Conservation (phyloP, 2,329 filamentous ascomycete species). For the Cercospora janseana region DNA sequence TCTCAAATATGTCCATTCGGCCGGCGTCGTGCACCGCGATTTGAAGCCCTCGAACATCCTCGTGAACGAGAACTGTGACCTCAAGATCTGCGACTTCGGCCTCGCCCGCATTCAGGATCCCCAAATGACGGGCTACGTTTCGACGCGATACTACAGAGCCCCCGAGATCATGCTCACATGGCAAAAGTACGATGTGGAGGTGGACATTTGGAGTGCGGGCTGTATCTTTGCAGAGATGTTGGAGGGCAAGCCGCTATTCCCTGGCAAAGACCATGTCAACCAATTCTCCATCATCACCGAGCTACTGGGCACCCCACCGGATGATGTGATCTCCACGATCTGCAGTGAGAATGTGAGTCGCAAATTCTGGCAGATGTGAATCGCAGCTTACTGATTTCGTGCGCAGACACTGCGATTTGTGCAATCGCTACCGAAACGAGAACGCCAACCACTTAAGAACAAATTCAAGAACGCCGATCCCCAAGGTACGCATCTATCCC, state of each 20-base stretch:
- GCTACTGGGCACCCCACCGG: slow-evolving; percentile 88
- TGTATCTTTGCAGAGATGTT: slow-evolving; percentile 99
- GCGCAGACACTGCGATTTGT: slow-evolving; percentile 88
- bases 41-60: slow-evolving; percentile 98
- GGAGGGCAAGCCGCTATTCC: slow-evolving; percentile 96
- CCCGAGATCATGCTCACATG: slow-evolving; percentile 99
- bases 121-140: slow-evolving; percentile 99
- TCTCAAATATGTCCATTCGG: slow-evolving; percentile 98
- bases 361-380: slow-evolving; percentile 39
- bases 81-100: slow-evolving; percentile 99
- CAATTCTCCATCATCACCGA: slow-evolving; percentile 99
- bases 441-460: slow-evolving; percentile 77
- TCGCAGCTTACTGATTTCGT: slow-evolving; percentile 26
- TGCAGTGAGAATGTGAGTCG: slow-evolving; percentile 83
- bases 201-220: slow-evolving; percentile 98
- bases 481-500: slow-evolving; percentile 19
- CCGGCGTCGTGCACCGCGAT: slow-evolving; percentile 94
- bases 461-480: slow-evolving; percentile 97
- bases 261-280: slow-evolving; percentile 98
- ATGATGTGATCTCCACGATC: slow-evolving; percentile 98
- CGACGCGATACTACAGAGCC: slow-evolving; percentile 95
- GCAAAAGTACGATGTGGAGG: slow-evolving; percentile 99
- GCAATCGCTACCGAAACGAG: slow-evolving; percentile 91
- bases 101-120: slow-evolving; percentile 96
- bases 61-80: slow-evolving; percentile 98